These are phyloP conservation scores for Mimosa pudica DNA, from an alignment of 306 rosid species.

Conservation along the genomic window DNA sequence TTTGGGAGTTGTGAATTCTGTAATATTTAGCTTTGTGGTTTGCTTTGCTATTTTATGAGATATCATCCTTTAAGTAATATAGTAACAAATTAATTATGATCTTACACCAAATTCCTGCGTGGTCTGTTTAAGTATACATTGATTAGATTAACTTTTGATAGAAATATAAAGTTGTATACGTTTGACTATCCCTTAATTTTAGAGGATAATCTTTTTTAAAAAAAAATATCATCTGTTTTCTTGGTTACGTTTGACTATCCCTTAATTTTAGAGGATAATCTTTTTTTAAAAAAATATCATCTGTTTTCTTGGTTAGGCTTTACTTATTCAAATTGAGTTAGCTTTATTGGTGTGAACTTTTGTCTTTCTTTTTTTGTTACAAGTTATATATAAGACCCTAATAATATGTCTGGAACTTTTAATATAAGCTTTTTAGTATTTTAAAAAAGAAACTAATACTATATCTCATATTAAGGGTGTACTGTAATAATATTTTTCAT, in stretches of 20 bases:
- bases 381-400: no score
- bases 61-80: constrained; percentile 22
- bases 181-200: background rate
- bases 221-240: background rate
- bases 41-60: constrained; percentile 14
- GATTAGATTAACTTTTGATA: background rate
- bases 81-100: constrained; percentile 44
- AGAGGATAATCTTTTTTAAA: background rate
- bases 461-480: no score
- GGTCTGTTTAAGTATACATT: constrained; percentile 21
- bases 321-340: background rate
- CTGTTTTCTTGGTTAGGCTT: background rate
- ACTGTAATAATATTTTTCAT: no score
- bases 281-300: background rate
- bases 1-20: background rate
- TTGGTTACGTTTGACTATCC: background rate
- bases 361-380: background rate
- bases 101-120: constrained; percentile 31
- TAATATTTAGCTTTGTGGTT: background rate
- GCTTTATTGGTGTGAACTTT: background rate
- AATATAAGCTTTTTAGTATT: no score
- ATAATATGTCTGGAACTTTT: no score
- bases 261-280: background rate
- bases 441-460: no score
- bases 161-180: background rate